Conservation (phyloP, 2,329 filamentous ascomycete species). For the Cladosporium sp. region DNA sequence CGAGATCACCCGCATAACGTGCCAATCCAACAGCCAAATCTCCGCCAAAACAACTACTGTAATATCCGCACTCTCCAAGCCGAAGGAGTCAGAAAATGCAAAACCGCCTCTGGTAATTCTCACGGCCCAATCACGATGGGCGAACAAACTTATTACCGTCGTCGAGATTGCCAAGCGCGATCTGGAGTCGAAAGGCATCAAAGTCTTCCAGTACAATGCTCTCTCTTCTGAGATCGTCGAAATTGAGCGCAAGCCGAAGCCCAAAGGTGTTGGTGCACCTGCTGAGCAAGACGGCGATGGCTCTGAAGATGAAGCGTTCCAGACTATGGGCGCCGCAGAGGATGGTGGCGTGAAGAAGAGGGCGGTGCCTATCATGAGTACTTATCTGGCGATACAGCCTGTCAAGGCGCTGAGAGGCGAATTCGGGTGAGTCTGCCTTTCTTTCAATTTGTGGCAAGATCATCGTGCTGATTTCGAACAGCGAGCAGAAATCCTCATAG, state of each 20-base stretch:
- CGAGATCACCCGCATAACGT: conserved; percentile 22
- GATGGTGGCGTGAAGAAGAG: conserved; percentile 40
- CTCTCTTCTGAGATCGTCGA: conserved; percentile 22
- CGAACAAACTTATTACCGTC: conserved; percentile 64
- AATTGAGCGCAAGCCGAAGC: conserved; percentile 19
- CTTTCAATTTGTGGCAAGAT: not conserved
- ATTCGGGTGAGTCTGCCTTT: conserved; percentile 1
- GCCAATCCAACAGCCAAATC: conserved; percentile 28
- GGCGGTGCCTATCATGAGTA: conserved; percentile 53
- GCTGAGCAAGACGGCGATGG: conserved; percentile 17
- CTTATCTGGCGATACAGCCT: conserved; percentile 54
- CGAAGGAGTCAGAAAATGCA: not conserved
- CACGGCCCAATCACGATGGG: conserved; percentile 35
- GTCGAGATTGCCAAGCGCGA: conserved; percentile 54
- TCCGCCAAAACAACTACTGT: conserved; percentile 26
- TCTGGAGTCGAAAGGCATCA: conserved; percentile 41
- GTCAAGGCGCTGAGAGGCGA: conserved; percentile 48
- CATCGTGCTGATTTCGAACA: not conserved
- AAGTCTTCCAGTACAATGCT: conserved; percentile 37
- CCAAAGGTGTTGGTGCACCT: conserved; percentile 9
- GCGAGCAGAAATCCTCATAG: not conserved
- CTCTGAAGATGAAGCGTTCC: conserved; percentile 23
- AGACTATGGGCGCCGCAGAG: conserved; percentile 24
- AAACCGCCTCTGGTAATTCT: conserved; percentile 38
- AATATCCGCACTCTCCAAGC: conserved; percentile 19